These are phyloP conservation scores for Hypoxylon sp. DNA, from an alignment of 2,329 filamentous ascomycete species.

Conservation along the genomic window DNA sequence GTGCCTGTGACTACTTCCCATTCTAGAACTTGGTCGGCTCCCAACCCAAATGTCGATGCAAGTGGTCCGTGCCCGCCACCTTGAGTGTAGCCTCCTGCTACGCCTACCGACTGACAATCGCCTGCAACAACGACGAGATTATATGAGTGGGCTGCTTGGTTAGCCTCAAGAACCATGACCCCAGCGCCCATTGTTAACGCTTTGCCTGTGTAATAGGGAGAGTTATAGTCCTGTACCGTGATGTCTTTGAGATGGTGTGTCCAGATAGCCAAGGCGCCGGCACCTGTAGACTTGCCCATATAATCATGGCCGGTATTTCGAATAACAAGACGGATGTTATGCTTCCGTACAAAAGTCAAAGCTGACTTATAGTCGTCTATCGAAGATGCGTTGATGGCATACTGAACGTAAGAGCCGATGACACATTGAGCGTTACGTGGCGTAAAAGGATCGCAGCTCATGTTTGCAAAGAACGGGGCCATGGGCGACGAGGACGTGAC, in stretches of 20 bases:
- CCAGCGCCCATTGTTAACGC: constrained; percentile 67
- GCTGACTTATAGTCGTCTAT: constrained; percentile 44
- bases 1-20: constrained; percentile 69
- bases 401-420: constrained; percentile 55
- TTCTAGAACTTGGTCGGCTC: constrained; percentile 70
- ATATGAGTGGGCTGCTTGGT: constrained; percentile 55
- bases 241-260: constrained; percentile 63
- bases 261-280: constrained; percentile 64
- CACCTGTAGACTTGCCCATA: constrained; percentile 67
- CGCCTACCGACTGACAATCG: constrained; percentile 67
- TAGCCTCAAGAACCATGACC: constrained; percentile 61
- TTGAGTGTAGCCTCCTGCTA: constrained; percentile 72
- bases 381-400: constrained; percentile 50
- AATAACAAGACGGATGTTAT: constrained; percentile 64
- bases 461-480: constrained; percentile 47
- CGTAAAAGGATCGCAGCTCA: constrained; percentile 59
- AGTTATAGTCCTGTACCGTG: constrained; percentile 46
- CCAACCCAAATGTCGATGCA: constrained; percentile 68
- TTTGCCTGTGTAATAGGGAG: constrained; percentile 60
- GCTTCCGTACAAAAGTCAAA: constrained; percentile 55
- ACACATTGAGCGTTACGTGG: constrained; percentile 58
- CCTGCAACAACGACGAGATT: constrained; percentile 64
- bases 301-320: constrained; percentile 67
- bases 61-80: constrained; percentile 72
- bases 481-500: constrained; percentile 38